Conservation (phyloP, 148 eudicot species). For the Vaccinium darrowii region DNA sequence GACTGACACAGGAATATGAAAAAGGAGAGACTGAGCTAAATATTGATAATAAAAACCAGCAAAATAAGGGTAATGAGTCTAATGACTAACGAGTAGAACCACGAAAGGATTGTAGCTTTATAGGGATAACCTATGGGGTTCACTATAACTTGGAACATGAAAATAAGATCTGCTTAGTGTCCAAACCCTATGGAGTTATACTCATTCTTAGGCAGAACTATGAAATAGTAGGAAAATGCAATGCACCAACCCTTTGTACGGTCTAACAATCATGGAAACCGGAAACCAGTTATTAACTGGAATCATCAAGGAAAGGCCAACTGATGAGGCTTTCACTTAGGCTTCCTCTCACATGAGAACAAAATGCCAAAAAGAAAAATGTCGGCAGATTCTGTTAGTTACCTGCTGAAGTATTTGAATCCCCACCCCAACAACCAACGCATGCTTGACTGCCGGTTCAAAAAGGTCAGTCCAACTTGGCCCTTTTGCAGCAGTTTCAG, state of each 20-base stretch:
- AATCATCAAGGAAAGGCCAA: not conserved
- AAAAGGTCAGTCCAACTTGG: conserved; percentile 63
- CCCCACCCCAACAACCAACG: conserved; percentile 68
- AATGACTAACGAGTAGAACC: too few relatives aligned
- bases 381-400: not conserved
- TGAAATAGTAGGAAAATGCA: not conserved
- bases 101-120: too few relatives aligned
- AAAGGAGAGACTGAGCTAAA: not conserved
- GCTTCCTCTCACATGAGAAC: not conserved
- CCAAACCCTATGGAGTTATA: not conserved
- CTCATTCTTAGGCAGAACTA: not conserved
- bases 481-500: conserved; percentile 47
- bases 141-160: not conserved
- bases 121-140: too few relatives aligned
- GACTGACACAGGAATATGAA: not conserved
- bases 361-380: not conserved
- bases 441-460: conserved; percentile 76
- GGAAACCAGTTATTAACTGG: not conserved
- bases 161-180: not conserved
- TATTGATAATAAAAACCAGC: not conserved
- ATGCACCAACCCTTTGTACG: not conserved
- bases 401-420: conserved; percentile 85
- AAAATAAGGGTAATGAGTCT: not conserved
- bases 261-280: not conserved
- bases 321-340: not conserved